phyloP scores from a whole-genome alignment of 2,329 filamentous ascomycete genomes.

The Colletotrichum orbiculare region DNA sequence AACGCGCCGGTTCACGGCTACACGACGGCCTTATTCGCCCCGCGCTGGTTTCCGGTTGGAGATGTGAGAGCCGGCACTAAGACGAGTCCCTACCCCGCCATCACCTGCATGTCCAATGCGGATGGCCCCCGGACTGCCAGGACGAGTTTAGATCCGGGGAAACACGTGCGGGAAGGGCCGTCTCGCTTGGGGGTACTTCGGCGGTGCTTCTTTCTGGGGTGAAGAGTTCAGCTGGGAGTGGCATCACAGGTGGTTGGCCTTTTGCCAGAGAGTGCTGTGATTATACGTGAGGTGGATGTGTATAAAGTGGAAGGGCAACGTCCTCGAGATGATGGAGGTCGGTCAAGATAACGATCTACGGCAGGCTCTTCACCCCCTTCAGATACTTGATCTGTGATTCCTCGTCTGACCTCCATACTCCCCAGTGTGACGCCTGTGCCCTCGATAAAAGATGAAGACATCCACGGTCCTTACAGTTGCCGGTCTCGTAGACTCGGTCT shows the following conservation, averaged over 20 bases:
- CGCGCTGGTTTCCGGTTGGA: slow-evolving; percentile 31
- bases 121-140: slow-evolving; percentile 22
- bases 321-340: neutral
- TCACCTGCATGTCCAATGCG: slow-evolving; percentile 25
- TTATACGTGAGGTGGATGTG: neutral
- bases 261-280: neutral
- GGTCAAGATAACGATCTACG: too few species aligned
- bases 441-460: neutral
- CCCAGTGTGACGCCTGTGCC: too few species aligned
- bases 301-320: neutral
- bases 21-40: slow-evolving; percentile 22
- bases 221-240: neutral
- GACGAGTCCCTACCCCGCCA: slow-evolving; percentile 17
- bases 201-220: slow-evolving; percentile 13
- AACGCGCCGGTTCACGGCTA: slow-evolving; percentile 1
- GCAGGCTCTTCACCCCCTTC: too few species aligned
- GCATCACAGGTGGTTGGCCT: neutral
- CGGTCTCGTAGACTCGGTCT: slow-evolving; percentile 22
- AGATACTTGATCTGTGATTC: too few species aligned
- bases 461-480: neutral
- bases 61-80: slow-evolving; percentile 28
- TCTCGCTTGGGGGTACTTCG: slow-evolving; percentile 32
- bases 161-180: slow-evolving; percentile 27
- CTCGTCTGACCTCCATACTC: too few species aligned
- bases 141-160: slow-evolving; percentile 29